phyloP scores from a whole-genome alignment of 352 stramenopile genomes.

The Phytophthora vignae region DNA sequence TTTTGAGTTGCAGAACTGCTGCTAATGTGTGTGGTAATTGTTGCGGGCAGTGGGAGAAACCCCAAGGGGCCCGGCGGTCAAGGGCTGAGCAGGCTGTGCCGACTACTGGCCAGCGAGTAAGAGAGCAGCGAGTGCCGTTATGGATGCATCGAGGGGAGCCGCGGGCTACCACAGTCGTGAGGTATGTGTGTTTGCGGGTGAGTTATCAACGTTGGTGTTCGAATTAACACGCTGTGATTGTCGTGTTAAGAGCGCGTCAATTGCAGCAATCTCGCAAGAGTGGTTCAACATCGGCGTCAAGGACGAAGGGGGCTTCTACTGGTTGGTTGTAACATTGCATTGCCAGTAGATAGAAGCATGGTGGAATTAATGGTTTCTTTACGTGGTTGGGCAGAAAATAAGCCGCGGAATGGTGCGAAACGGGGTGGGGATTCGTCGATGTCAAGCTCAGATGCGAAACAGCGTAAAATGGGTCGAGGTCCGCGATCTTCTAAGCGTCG shows the following conservation, averaged over 20 bases:
- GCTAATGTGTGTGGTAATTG: neutral
- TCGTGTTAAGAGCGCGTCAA: conserved; percentile 24
- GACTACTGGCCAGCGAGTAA: neutral
- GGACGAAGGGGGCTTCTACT: conserved; percentile 9
- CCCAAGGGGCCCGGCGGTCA: conserved; percentile 6
- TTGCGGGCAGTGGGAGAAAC: conserved; percentile 20
- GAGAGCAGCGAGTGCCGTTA: conserved; percentile 19
- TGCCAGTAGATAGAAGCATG: neutral
- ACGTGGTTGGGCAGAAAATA: conserved; percentile 25
- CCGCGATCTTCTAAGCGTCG: conserved; percentile 27
- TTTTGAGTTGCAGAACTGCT: neutral
- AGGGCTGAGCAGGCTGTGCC: neutral
- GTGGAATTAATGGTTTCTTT: neutral
- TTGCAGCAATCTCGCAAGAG: conserved; percentile 23
- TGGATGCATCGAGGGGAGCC: conserved; percentile 30
- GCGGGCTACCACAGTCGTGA: conserved; percentile 17
- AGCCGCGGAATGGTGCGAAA: conserved; percentile 25
- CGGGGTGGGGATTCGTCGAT: conserved; percentile 13
- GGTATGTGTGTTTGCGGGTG: conserved; percentile 2
- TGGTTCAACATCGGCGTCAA: conserved; percentile 1
- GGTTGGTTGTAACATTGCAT: conserved; percentile 4
- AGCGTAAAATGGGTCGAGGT: conserved; percentile 24
- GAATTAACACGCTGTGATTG: neutral
- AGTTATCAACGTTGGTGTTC: neutral
- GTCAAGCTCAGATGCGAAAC: conserved; percentile 18